Evolutionary conservation across 805 yeast genomes (phyloP).

Genomic region (Lachancea cidri): DNA sequence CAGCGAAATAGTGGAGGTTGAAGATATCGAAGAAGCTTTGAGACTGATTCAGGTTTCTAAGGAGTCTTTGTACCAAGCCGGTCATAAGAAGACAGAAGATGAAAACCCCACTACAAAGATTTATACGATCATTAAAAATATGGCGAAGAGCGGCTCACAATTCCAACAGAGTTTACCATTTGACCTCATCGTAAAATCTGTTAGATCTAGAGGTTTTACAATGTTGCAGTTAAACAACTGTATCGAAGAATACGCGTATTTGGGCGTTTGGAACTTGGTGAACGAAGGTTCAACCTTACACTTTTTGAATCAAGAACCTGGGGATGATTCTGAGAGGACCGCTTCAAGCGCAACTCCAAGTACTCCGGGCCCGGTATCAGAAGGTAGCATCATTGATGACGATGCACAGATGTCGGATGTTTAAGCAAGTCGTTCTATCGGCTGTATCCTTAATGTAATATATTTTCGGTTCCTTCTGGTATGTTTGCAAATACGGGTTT

Average conservation of each 20-base stretch:
- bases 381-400: neutral
- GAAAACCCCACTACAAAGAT: slow-evolving; percentile 63
- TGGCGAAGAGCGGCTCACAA: slow-evolving; percentile 41
- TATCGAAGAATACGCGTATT: slow-evolving; percentile 63
- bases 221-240: slow-evolving; percentile 72
- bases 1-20: slow-evolving; percentile 59
- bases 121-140: slow-evolving; percentile 60
- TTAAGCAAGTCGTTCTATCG: neutral
- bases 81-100: slow-evolving; percentile 50
- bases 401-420: neutral
- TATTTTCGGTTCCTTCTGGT: too few relatives aligned
- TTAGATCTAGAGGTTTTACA: slow-evolving; percentile 78
- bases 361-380: neutral
- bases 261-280: slow-evolving; percentile 71
- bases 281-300: slow-evolving; percentile 65
- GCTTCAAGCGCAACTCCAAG: neutral
- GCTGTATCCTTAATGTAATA: neutral
- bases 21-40: slow-evolving; percentile 94
- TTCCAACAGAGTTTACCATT: slow-evolving; percentile 34
- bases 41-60: slow-evolving; percentile 84
- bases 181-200: slow-evolving; percentile 54
- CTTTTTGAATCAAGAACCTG: slow-evolving; percentile 40
- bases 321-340: neutral
- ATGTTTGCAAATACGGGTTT: too few relatives aligned
- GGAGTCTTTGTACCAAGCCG: slow-evolving; percentile 62